phyloP scores from a whole-genome alignment of 192 early-diverging fungal species.

The Mortierella hygrophila region DNA sequence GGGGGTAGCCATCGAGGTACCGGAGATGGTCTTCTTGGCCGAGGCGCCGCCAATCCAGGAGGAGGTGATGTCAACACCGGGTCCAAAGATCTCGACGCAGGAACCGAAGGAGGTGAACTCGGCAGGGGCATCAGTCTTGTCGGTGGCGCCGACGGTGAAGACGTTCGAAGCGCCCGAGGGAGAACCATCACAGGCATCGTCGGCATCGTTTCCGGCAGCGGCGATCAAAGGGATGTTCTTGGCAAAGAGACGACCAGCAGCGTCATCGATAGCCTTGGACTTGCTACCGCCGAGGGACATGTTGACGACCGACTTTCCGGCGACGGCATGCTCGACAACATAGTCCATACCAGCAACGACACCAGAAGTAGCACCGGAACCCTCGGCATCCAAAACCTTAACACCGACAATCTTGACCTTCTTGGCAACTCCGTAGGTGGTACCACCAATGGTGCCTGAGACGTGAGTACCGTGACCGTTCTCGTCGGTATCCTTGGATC shows the following conservation, averaged over 20 bases:
- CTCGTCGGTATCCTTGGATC: slow-evolving; percentile 49
- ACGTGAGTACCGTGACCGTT: slow-evolving; percentile 73
- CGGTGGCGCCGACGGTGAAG: slow-evolving; percentile 62
- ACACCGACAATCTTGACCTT: slow-evolving; percentile 67
- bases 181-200: slow-evolving; percentile 67
- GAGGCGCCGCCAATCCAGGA: slow-evolving; percentile 37
- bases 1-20: slow-evolving; percentile 71
- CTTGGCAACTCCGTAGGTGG: slow-evolving; percentile 76
- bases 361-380: slow-evolving; percentile 62
- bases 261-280: slow-evolving; percentile 59
- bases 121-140: slow-evolving; percentile 56
- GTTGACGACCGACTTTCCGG: slow-evolving; percentile 63
- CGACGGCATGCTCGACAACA: slow-evolving; percentile 34
- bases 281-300: slow-evolving; percentile 71
- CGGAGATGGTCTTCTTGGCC: slow-evolving; percentile 60
- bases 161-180: slow-evolving; percentile 60
- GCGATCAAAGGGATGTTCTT: slow-evolving; percentile 63
- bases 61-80: slow-evolving; percentile 66
- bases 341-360: slow-evolving; percentile 69
- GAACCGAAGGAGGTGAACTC: slow-evolving; percentile 63
- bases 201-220: slow-evolving; percentile 69
- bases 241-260: slow-evolving; percentile 42
- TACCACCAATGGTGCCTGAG: slow-evolving; percentile 64
- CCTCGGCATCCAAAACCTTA: slow-evolving; percentile 68
- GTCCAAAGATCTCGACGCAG: slow-evolving; percentile 73